phyloP scores from a whole-genome alignment of 2,329 filamentous ascomycete genomes.

The Ambrosiella beaveri region DNA sequence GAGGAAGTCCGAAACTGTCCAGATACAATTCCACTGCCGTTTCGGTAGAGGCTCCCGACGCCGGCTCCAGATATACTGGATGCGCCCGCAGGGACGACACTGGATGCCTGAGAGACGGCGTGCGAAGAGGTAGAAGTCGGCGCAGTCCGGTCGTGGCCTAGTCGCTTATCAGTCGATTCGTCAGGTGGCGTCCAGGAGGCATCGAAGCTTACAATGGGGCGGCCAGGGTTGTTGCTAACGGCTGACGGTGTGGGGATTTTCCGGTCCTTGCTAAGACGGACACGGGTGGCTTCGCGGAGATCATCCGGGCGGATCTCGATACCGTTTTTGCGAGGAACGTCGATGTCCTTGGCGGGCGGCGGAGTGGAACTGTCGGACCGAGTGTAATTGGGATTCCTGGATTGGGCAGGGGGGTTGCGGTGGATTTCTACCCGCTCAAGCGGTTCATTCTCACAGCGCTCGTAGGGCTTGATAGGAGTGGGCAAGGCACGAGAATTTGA shows the following conservation, averaged over 20 bases:
- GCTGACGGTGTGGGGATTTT: slow-evolving; percentile 77
- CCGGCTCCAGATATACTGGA: slow-evolving; percentile 1
- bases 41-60: slow-evolving; percentile 5
- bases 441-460: slow-evolving; percentile 23
- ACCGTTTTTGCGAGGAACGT: slow-evolving; percentile 42
- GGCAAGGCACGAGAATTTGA: slow-evolving; percentile 19
- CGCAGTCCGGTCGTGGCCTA: slow-evolving; percentile 16
- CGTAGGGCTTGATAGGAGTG: slow-evolving; percentile 25
- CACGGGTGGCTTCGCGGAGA: slow-evolving; percentile 78
- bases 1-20: slow-evolving; percentile 3
- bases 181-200: slow-evolving; percentile 61
- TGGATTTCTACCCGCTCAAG: slow-evolving; percentile 54
- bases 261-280: slow-evolving; percentile 60
- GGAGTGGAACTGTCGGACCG: slow-evolving; percentile 7
- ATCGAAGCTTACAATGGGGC: slow-evolving; percentile 96
- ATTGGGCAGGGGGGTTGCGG: slow-evolving; percentile 67
- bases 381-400: slow-evolving; percentile 57
- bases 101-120: background rate
- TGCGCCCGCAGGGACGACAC: background rate
- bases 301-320: slow-evolving; percentile 75
- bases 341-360: background rate
- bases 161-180: slow-evolving; percentile 49
- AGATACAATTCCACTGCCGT: slow-evolving; percentile 4
- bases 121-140: slow-evolving; percentile 9
- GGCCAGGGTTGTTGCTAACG: slow-evolving; percentile 76